These are phyloP conservation scores for Ziziphus jujuba DNA, from an alignment of 306 rosid species.

Conservation along the genomic window DNA sequence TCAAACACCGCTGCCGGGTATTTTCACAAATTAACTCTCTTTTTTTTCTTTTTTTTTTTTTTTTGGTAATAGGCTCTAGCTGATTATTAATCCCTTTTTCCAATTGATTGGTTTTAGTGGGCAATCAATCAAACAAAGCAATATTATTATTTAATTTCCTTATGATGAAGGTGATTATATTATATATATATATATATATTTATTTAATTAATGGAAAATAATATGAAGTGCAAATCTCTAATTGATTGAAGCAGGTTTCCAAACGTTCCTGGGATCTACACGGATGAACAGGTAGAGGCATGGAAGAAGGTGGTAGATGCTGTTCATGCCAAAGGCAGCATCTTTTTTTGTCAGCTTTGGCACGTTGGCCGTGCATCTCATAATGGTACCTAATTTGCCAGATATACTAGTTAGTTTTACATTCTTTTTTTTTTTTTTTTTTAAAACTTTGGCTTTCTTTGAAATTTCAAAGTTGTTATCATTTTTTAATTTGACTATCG, in stretches of 20 bases:
- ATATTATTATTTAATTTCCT: background rate
- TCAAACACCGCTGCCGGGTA: slow-evolving; percentile 41
- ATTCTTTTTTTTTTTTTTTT: no score
- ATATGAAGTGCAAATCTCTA: background rate
- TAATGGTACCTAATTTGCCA: slow-evolving; percentile 17
- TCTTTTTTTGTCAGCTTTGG: slow-evolving; percentile 80
- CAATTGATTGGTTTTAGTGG: no score
- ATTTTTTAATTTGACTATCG: no score
- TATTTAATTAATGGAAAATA: background rate
- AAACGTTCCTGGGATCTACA: slow-evolving; percentile 49
- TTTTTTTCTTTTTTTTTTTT: no score
- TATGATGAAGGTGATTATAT: background rate
- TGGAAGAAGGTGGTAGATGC: slow-evolving; percentile 81
- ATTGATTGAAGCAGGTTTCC: slow-evolving; percentile 33
- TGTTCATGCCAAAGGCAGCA: slow-evolving; percentile 66
- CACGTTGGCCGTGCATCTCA: slow-evolving; percentile 87
- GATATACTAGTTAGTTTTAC: no score
- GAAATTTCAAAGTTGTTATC: no score
- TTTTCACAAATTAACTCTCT: no score
- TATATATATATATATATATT: no score
- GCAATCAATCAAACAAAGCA: no score
- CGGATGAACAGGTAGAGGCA: slow-evolving; percentile 54
- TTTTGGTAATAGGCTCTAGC: no score
- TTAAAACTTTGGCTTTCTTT: no score
- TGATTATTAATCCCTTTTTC: no score